Evolutionary conservation across 1,284 basidiomycete genomes (phyloP), one percentile per base, ranked within the genome.

Genomic region (Cutaneotrichosporon mucoides): DNA sequence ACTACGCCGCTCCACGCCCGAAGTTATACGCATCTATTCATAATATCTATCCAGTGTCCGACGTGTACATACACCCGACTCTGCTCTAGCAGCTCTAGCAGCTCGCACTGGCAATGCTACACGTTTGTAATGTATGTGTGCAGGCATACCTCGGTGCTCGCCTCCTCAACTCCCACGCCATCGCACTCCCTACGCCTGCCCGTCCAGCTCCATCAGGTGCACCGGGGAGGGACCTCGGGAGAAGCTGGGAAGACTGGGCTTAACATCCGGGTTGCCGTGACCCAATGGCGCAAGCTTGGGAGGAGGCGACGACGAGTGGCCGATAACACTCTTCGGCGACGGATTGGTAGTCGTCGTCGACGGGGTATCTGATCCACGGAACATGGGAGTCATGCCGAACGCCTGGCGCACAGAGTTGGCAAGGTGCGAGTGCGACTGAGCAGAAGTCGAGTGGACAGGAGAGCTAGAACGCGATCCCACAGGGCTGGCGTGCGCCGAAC

Each of bases 331-430:
- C 56, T 66, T 66, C 13, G 63, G 69, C 4, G 65, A 64, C 34
- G 65, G 66, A 48, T 67, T 66, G 43, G 55, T 62, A 7, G 52
- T 63, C 57, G 51, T 55, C 16, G 49, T 57, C 40, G 47, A 60
- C n/a, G 51, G 56, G n/a, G 53, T 57, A 49, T 58, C 62, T n/a
- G 58, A 59, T 24, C 54, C 56, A n/a, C 66, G 76, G 61, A 84
- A 83, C 57, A 92, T 90, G 1, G 90, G 89, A 5, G 90, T 92
- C 89, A 92, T 92, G 6, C 88, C 89, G 68, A 93, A 93, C 46
- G 90, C 90, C 34, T 86, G 81, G 40, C 88, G 85, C 15, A 93
- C 87, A 3, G 76, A 89, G 49, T 68, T 68, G 84, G 84, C 63
- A 49, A 71, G 64, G 53, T 71, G 64, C 47, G 47, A 56, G 48